phyloP scores from a whole-genome alignment of 805 yeast species.

The Saturnispora besseyi region DNA sequence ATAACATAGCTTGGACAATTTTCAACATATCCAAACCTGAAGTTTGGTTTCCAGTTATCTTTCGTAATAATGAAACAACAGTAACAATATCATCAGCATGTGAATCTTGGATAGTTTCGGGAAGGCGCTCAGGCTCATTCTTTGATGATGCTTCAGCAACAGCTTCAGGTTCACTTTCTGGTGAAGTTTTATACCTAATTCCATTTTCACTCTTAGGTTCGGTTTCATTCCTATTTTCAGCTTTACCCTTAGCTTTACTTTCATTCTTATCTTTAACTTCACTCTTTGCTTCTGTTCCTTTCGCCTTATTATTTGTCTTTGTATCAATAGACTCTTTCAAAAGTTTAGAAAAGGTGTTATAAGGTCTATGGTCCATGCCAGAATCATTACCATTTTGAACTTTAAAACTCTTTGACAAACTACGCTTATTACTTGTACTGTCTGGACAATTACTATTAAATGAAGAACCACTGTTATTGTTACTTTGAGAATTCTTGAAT shows the following conservation, averaged over 20 bases:
- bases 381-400: not conserved
- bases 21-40: not conserved
- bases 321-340: not conserved
- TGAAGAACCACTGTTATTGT: not conserved
- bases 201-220: not conserved
- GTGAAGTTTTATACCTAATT: too few relatives aligned
- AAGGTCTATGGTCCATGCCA: not conserved
- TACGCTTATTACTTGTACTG: not conserved
- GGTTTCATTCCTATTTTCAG: not conserved
- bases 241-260: not conserved
- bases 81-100: not conserved
- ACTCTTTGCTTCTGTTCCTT: not conserved
- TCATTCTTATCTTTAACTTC: not conserved
- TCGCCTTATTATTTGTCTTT: not conserved
- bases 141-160: not conserved
- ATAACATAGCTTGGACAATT: not conserved
- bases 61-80: not conserved
- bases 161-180: too few relatives aligned
- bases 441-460: not conserved
- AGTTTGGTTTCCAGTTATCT: not conserved
- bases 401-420: not conserved
- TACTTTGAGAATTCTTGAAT: not conserved
- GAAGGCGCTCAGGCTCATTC: not conserved
- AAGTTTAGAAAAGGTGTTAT: not conserved
- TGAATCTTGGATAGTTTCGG: not conserved